Percentiles rank a stretch among this genome's conserved stretches.
These are phyloP conservation scores for Aspergillus calidoustus DNA, from an alignment of 2,329 filamentous ascomycete genomes.

Conservation along the genomic window DNA sequence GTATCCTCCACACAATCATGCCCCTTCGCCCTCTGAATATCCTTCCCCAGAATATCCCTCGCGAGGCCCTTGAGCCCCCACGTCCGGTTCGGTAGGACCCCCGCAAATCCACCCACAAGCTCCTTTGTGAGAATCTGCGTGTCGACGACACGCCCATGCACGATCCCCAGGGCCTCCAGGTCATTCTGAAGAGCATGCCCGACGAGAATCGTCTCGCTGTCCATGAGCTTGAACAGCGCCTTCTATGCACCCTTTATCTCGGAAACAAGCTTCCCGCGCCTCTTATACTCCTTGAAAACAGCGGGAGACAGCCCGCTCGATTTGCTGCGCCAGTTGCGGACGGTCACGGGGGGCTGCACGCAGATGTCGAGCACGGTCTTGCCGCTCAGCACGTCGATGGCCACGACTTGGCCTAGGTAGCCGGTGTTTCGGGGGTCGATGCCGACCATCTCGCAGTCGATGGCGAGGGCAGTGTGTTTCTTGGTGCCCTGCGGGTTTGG, in stretches of 20 bases:
- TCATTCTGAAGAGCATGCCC: not conserved
- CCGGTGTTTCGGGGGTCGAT: not conserved
- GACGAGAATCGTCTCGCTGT: not conserved
- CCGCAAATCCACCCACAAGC: not conserved
- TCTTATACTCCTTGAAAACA: not conserved
- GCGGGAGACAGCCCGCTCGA: not conserved
- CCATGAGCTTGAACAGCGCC: not conserved
- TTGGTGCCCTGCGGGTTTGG: not conserved
- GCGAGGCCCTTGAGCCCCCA: not conserved
- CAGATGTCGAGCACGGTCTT: not conserved
- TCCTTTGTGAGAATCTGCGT: not conserved
- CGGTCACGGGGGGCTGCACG: not conserved
- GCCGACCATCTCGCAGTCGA: not conserved
- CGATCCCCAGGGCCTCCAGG: not conserved
- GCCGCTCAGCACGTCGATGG: not conserved
- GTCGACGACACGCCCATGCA: not conserved
- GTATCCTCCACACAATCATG: slow-evolving; percentile 5
- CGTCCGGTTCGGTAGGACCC: not conserved
- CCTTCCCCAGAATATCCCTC: not conserved
- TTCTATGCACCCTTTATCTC: not conserved
- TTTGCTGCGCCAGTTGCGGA: not conserved
- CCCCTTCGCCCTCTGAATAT: not conserved
- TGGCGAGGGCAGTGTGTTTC: not conserved
- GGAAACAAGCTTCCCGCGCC: too few relatives aligned
- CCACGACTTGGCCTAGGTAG: not conserved